Evolutionary conservation across 2,329 filamentous ascomycete species (phyloP), one percentile per base, ranked within the genome.

Genomic region (Corinectria fuckeliana): DNA sequence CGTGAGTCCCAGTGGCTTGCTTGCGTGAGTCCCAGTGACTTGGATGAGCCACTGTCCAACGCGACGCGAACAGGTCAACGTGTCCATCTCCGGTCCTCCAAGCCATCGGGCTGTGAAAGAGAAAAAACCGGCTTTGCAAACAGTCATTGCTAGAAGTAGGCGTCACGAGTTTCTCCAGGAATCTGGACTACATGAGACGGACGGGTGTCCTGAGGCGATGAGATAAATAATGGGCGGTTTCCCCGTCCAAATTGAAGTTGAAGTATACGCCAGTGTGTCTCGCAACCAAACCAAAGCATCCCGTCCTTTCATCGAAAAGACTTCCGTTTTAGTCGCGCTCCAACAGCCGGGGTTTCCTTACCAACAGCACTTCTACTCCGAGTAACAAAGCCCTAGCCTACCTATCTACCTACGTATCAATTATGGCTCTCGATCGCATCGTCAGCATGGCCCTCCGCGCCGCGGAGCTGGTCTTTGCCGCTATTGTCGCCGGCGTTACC

Each of bases 401-500:
- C 44, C 32, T 30, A 69, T 50, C 62, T n/a, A n/a, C n/a, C n/a
- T n/a, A n/a, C n/a, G n/a, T n/a, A n/a, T n/a, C n/a, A n/a, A n/a
- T n/a, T n/a, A 80, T 78, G 76, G 76, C 74, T 56, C 61, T 80
- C 50, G 75, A 78, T 57, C 76, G 77, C 47, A 65, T 80, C 54
- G 69, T 79, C 59, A 77, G 75, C 60, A 67, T 78, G 57, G 55
- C 75, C 44, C 72, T 80, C 45, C 77, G 78, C 25, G 68, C 70
- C 26, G 74, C 76, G 16, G 72, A 92, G 78, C 82, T 93, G 63
- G 86, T 81, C 69, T 92, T 90, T 71, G 88, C 85, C n/a, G 82
- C 85, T 66, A 89, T 92, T 61, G 87, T 92, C 50, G 87, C 88
- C 21, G 90, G 89, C 60, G 80, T 92, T 61, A 86, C 88, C 58